phyloP scores from a whole-genome alignment of 2,329 filamentous ascomycete species.

The Neofusicoccum sp. region DNA sequence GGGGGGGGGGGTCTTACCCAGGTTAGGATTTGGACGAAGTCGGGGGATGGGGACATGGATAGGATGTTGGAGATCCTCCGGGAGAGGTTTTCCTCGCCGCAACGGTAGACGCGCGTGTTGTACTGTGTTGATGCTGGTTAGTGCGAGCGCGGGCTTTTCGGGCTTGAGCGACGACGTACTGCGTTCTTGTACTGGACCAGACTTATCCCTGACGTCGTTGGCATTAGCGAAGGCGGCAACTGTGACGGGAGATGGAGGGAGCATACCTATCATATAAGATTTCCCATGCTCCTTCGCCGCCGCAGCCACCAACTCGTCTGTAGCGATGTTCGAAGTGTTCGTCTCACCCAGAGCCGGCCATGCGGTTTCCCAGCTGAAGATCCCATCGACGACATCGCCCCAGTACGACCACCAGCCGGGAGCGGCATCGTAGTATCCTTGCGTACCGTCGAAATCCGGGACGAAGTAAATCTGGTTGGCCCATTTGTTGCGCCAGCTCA shows the following conservation, averaged over 20 bases:
- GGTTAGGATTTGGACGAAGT: constrained; percentile 40
- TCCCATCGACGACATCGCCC: constrained; percentile 37
- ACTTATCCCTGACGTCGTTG: background rate
- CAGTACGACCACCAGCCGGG: constrained; percentile 33
- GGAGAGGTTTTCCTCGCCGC: constrained; percentile 38
- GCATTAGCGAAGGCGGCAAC: too few species aligned
- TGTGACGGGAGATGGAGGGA: too few species aligned
- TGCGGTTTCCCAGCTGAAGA: constrained; percentile 44
- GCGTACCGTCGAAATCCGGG: constrained; percentile 32
- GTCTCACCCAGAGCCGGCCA: constrained; percentile 32
- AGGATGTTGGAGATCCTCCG: constrained; percentile 42
- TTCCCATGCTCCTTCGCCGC: constrained; percentile 31
- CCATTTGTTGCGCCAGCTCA: background rate
- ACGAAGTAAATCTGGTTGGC: constrained; percentile 32
- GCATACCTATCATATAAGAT: constrained; percentile 36
- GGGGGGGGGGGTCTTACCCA: constrained; percentile 23
- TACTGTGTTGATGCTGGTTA: constrained; percentile 14
- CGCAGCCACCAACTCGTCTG: constrained; percentile 28
- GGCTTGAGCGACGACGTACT: too few species aligned
- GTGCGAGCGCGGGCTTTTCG: too few species aligned
- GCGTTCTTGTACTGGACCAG: constrained; percentile 38
- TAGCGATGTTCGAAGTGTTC: constrained; percentile 30
- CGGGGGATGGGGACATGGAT: constrained; percentile 29
- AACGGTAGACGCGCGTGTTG: constrained; percentile 35
- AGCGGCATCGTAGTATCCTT: constrained; percentile 36